Evolutionary conservation across 305 asterid genomes (phyloP).

Genomic region (Ajuga reptans): DNA sequence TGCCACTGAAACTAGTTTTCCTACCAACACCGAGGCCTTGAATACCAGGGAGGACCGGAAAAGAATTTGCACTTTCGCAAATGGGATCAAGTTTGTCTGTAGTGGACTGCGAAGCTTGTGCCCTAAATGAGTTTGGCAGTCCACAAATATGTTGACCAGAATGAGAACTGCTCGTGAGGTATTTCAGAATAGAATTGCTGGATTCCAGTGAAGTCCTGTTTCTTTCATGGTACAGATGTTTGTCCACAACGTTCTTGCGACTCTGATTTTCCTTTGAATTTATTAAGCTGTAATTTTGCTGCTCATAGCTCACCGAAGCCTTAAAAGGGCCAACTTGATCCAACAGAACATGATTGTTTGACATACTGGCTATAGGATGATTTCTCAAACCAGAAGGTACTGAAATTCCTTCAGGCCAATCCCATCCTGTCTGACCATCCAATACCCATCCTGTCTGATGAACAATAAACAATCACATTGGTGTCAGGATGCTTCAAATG

Average conservation of each 20-base stretch:
- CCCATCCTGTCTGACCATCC: conserved; percentile 57
- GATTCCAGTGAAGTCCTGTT: conserved; percentile 27
- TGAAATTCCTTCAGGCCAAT: conserved; percentile 55
- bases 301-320: conserved; percentile 32
- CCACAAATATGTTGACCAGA: conserved; percentile 25
- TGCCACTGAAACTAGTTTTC: conserved; percentile 18
- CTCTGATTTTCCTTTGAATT: conserved; percentile 28
- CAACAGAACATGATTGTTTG: conserved; percentile 25
- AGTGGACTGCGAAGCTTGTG: conserved; percentile 28
- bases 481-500: conserved; percentile 31
- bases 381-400: conserved; percentile 24
- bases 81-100: conserved; percentile 22
- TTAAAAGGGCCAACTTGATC: conserved; percentile 24
- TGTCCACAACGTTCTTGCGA: conserved; percentile 20
- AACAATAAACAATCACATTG: conserved; percentile 26
- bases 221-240: conserved; percentile 20
- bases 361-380: conserved; percentile 22
- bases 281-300: conserved; percentile 18
- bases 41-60: conserved; percentile 22
- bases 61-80: conserved; percentile 26
- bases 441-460: conserved; percentile 48
- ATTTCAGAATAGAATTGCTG: conserved; percentile 19
- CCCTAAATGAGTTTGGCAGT: conserved; percentile 27
- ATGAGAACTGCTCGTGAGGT: conserved; percentile 20
- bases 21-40: conserved; percentile 25